phyloP scores from a whole-genome alignment of 2,329 filamentous ascomycete species.

The Epichloe amarillans region DNA sequence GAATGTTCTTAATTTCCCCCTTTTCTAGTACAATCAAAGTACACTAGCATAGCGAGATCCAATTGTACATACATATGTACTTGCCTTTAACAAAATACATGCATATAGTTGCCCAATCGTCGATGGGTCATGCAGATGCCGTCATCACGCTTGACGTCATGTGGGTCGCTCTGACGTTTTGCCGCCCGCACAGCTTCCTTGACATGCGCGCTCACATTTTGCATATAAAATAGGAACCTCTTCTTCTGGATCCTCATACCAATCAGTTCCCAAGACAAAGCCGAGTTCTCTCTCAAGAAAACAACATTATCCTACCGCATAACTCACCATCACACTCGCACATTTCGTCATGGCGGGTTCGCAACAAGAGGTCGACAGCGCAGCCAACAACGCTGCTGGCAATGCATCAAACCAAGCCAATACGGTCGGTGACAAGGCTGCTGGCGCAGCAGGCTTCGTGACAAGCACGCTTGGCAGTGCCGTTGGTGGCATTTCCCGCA shows the following conservation, averaged over 20 bases:
- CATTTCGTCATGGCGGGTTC: slow-evolving; percentile 5
- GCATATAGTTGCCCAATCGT: neutral
- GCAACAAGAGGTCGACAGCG: slow-evolving; percentile 1
- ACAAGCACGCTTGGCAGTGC: slow-evolving; percentile 28
- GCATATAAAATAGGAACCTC: neutral
- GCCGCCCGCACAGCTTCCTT: neutral
- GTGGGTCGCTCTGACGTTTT: neutral
- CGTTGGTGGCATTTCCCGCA: slow-evolving; percentile 26
- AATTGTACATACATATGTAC: neutral
- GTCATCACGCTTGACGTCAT: slow-evolving; percentile 6
- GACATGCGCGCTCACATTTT: neutral
- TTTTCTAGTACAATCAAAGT: too few species aligned
- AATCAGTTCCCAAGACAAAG: neutral
- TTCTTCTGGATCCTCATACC: too few species aligned
- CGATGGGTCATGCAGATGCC: neutral
- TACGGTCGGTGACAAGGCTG: slow-evolving; percentile 16
- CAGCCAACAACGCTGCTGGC: slow-evolving; percentile 2
- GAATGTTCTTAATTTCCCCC: neutral
- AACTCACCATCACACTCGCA: slow-evolving; percentile 3
- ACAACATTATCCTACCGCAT: too few species aligned
- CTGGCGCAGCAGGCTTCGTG: slow-evolving; percentile 24
- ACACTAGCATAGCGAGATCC: neutral
- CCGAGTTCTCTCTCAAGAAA: neutral
- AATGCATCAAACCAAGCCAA: slow-evolving; percentile 11
- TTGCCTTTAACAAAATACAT: neutral